Percentiles rank a stretch among this genome's conserved stretches.
Evolutionary conservation across 495 filamentous ascomycete species (phyloP).

Genomic region (Chaetomium tenue): DNA sequence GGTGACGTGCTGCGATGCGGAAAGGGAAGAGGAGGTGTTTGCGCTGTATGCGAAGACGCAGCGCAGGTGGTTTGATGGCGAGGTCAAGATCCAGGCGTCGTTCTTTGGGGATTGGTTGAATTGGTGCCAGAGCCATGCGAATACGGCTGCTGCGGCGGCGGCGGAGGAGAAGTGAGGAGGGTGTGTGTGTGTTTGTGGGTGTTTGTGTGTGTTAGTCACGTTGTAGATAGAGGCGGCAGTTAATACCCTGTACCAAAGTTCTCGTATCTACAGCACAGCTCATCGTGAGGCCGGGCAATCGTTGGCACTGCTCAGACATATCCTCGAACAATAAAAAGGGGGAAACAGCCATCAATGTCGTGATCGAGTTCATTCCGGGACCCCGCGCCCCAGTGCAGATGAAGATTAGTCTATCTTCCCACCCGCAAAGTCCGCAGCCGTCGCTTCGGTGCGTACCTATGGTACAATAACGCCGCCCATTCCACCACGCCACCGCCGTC

Average conservation of each 20-base stretch:
- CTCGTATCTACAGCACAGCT: neutral
- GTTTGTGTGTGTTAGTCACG: no score
- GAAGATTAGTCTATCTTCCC: slow-evolving; percentile 18
- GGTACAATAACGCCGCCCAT: slow-evolving; percentile 21
- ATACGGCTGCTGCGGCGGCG: slow-evolving; percentile 16
- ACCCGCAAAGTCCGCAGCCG: slow-evolving; percentile 1
- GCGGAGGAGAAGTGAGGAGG: slow-evolving; percentile 8
- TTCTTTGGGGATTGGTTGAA: slow-evolving; percentile 58
- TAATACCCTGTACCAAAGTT: neutral
- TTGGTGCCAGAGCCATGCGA: slow-evolving; percentile 56
- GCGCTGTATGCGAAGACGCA: slow-evolving; percentile 46
- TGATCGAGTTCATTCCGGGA: slow-evolving; percentile 4
- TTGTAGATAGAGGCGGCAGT: neutral
- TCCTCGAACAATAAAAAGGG: neutral
- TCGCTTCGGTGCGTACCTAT: slow-evolving; percentile 15
- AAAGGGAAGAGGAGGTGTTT: slow-evolving; percentile 33
- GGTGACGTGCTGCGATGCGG: slow-evolving; percentile 40
- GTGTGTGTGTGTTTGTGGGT: no score
- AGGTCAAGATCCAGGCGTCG: slow-evolving; percentile 47
- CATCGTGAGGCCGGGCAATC: no score
- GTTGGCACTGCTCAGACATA: neutral
- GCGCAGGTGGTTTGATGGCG: slow-evolving; percentile 44
- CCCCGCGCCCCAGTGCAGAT: slow-evolving; percentile 15
- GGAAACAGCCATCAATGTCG: neutral
- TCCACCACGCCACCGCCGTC: slow-evolving; percentile 1